Base-by-base conservation (phyloP, 257 asterid genomes). In the Anisodus tanguticus region DNA sequence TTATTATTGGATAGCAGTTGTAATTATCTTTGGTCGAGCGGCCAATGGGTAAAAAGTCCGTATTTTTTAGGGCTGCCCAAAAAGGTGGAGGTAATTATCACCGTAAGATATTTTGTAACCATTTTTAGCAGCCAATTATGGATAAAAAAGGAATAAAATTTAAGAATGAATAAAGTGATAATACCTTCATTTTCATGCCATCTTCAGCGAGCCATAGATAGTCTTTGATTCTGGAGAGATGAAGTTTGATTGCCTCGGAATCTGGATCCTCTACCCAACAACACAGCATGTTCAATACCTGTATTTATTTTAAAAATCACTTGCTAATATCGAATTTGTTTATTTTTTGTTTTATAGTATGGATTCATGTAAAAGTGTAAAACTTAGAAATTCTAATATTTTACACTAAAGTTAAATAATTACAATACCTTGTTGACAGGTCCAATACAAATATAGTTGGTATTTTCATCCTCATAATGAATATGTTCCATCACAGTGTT, bases 151-250 rank as follows among this genome's bases (percentile, higher is more conserved):
- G 11, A 60, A 71, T 43, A 3, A 39, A 35, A 22, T 70, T 39
- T 70, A 15, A 39, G 22, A 15, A 4, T 3, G 22, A 15, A 4
- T 3, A 6, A 3, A 70, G 3, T 67, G 9, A 37, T 17, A 8
- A 31, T 59, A 93, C 95, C 94, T 90, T 90, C 97, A 94, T 94
- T 88, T 94, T 94, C 95, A 94, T 94, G 88, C 98, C 98, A 88
- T 94, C 98, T 90, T 94, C 98, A 41, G 98, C 97, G 63, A 92
- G 67, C 98, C 98, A 94, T 12, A 92, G 89, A 84, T 94, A 92
- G 67, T 94, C 98, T 84, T 91, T 90, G 26, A 92, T 60, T 87
- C 98, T 90, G 43, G 97, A 84, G 19, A 94, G 83, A 82, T 94
- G 98, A 13, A 80, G 86, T 83, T 84, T 88, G 54, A 88, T 64